Evolutionary conservation across 1,284 basidiomycete genomes (phyloP), one percentile per base, ranked within the genome.

Genomic region (Wolfiporia cocos): DNA sequence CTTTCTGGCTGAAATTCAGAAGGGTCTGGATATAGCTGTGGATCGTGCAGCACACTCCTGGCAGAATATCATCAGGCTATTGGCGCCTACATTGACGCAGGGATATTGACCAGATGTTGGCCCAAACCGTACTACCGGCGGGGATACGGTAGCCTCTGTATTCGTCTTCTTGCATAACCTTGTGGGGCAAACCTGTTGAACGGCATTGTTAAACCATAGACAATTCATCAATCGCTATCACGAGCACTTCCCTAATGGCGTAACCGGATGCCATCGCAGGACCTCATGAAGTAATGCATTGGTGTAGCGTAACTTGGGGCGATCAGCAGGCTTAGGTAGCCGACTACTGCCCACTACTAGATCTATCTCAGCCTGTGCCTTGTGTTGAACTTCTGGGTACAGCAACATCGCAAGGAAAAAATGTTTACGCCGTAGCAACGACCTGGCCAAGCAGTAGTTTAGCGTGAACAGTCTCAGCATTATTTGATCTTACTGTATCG

Each of bases 361-460:
- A 17, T 62, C 60, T 20, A 65, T 52, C 42, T 64, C 61, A 7
- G 48, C 53, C 33, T 62, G 59, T 0, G 61, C 62, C 31, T 52
- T 56, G 17, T 37, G 34, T 32, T 57, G 56, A 9, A 57, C 44
- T 10, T 58, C 53, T 3, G 58, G 62, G 34, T 56, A 43, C 12
- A 52, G 47, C 5, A 53, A 42, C 55, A 61, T 53, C 1, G 52
- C 54, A 15, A 61, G 41, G 30, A 63, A 43, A 34, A 59, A 57
- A 3, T 10, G 34, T 20, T 20, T 36, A 18, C 12, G 11, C 11
- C 6, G 11, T 11, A 10, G 15, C 18, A 12, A 18, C 17, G 10
- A 17, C 7, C 32, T 23, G 20, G 3, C 11, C 17, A 28, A 34
- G 24, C 12, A 5, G 32, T 11, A 17, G 32, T 11, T 34, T 7